Evolutionary conservation across 352 stramenopile species (phyloP).

Genomic region (Phytophthora foliorum): DNA sequence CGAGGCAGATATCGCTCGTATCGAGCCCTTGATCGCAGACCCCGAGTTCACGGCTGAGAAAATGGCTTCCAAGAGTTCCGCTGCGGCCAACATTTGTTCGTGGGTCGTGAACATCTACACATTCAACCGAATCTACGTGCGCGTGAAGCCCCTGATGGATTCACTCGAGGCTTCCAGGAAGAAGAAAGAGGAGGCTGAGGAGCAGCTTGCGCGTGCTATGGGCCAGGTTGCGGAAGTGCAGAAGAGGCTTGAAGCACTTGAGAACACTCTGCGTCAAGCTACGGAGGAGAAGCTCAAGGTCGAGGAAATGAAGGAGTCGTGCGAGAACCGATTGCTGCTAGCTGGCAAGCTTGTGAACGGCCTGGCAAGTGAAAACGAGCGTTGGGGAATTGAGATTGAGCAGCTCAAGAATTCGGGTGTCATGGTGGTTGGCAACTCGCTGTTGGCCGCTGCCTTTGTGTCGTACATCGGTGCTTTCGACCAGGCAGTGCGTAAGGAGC

Average conservation of each 20-base stretch:
- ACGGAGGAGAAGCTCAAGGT: conserved; percentile 97
- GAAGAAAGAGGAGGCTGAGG: conserved; percentile 94
- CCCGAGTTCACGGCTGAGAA: conserved; percentile 96
- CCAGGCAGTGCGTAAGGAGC: conserved; percentile 88
- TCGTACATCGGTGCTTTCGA: conserved; percentile 99
- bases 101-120: conserved; percentile 99
- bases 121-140: conserved; percentile 99
- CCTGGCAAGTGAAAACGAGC: conserved; percentile 96
- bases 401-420: conserved; percentile 95
- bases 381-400: conserved; percentile 97
- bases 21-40: conserved; percentile 94
- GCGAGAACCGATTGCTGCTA: conserved; percentile 93
- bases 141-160: conserved; percentile 99
- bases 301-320: conserved; percentile 95
- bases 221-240: conserved; percentile 95
- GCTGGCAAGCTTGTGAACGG: conserved; percentile 97
- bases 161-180: conserved; percentile 95
- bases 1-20: conserved; percentile 93
- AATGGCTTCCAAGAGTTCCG: conserved; percentile 97
- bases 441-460: conserved; percentile 97
- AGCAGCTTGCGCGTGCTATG: conserved; percentile 93
- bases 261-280: conserved; percentile 95
- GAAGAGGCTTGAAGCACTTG: conserved; percentile 90
- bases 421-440: conserved; percentile 97
- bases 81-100: conserved; percentile 97